These are phyloP conservation scores for Solanum aculeatissimum DNA, from an alignment of 305 asterid genomes.

Conservation along the genomic window DNA sequence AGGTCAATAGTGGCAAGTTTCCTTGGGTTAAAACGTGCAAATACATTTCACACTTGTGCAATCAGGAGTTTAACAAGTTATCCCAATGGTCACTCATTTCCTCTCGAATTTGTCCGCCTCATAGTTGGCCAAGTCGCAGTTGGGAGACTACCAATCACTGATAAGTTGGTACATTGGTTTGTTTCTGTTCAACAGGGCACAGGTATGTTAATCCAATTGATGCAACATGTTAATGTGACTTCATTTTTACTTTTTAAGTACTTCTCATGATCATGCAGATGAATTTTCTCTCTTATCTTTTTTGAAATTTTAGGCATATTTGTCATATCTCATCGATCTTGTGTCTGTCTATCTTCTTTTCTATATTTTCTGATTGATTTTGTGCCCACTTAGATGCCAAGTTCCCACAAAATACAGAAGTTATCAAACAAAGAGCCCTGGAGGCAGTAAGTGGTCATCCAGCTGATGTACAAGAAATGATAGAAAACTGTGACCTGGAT, in stretches of 20 bases:
- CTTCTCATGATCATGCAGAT: background rate
- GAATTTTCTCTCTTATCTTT: background rate
- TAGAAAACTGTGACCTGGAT: constrained; percentile 11
- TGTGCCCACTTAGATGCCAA: constrained; percentile 3
- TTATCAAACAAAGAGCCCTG: constrained; percentile 12
- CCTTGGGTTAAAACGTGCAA: constrained; percentile 22
- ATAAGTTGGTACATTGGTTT: constrained; percentile 25
- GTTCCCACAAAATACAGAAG: constrained; percentile 13
- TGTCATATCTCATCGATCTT: background rate
- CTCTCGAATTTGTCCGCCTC: constrained; percentile 15
- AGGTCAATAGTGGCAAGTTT: constrained; percentile 22
- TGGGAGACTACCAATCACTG: constrained; percentile 21
- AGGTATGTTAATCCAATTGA: background rate
- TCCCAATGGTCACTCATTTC: constrained; percentile 20
- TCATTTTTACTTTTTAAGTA: background rate
- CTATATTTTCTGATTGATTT: background rate
- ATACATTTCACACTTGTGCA: background rate
- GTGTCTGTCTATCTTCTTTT: background rate
- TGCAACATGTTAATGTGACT: background rate
- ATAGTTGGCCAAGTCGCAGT: constrained; percentile 5
- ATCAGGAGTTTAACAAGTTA: constrained; percentile 29
- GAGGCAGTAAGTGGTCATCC: constrained; percentile 6
- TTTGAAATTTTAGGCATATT: background rate
- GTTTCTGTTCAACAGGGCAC: background rate
- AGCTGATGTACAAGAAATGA: constrained; percentile 12